Evolutionary conservation across 2,329 filamentous ascomycete genomes (phyloP).

Genomic region (Emmonsiellopsis sp.): DNA sequence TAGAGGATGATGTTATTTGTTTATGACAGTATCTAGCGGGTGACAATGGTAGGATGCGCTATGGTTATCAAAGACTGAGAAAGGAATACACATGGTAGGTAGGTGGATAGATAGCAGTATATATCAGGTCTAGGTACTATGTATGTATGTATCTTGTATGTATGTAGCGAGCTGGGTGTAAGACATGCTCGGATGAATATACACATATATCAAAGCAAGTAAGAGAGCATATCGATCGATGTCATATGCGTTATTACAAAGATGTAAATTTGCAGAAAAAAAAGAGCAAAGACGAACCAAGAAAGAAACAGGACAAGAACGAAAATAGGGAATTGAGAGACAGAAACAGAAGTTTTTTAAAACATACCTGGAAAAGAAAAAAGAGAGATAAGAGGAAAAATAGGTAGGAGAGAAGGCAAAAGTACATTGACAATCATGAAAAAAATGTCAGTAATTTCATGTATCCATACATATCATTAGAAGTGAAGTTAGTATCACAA

Average conservation of each 20-base stretch:
- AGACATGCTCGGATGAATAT: neutral
- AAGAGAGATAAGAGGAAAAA: neutral
- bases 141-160: neutral
- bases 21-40: too few species aligned
- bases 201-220: neutral
- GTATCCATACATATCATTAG: constrained; percentile 12
- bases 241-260: neutral
- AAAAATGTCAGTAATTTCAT: constrained; percentile 9
- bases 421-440: constrained; percentile 6
- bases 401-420: neutral
- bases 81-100: neutral
- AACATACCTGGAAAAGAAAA: neutral
- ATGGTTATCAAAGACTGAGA: neutral
- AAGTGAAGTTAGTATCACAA: constrained; percentile 4
- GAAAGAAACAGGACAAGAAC: neutral
- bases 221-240: neutral
- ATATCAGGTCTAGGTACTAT: neutral
- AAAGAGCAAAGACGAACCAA: neutral
- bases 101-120: neutral
- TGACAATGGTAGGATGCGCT: too few species aligned
- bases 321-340: neutral
- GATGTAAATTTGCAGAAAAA: neutral
- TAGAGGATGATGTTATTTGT: too few species aligned
- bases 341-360: neutral
- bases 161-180: neutral